Evolutionary conservation across 805 yeast genomes (phyloP).

Genomic region (Metschnikowia matae): DNA sequence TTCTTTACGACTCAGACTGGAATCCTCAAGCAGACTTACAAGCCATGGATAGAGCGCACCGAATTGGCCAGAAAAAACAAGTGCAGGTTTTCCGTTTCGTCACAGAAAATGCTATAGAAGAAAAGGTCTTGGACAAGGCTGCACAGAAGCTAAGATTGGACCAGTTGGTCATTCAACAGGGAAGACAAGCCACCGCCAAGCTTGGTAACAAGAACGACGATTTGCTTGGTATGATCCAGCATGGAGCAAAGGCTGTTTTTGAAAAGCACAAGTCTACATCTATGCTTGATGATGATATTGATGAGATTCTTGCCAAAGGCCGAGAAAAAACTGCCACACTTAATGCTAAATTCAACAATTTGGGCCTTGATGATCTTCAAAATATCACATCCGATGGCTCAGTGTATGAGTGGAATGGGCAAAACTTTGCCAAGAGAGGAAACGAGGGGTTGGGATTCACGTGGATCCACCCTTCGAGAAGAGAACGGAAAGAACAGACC

Average conservation of each 20-base stretch:
- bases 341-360: conserved; percentile 75
- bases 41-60: conserved; percentile 97
- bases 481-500: conserved; percentile 75
- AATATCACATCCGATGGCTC: conserved; percentile 84
- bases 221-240: conserved; percentile 91
- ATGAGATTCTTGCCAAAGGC: conserved; percentile 74
- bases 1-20: conserved; percentile 92
- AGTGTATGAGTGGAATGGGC: conserved; percentile 97
- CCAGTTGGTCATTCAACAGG: conserved; percentile 94
- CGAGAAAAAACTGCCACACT: conserved; percentile 75
- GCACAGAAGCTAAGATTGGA: conserved; percentile 90
- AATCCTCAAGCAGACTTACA: conserved; percentile 97
- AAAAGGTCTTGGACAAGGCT: conserved; percentile 92
- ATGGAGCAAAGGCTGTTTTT: conserved; percentile 88
- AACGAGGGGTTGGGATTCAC: conserved; percentile 35
- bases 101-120: conserved; percentile 94
- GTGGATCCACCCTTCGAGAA: conserved; percentile 72
- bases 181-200: conserved; percentile 35
- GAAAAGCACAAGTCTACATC: conserved; percentile 39
- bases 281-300: conserved; percentile 67
- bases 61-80: conserved; percentile 96
- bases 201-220: conserved; percentile 75
- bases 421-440: conserved; percentile 63
- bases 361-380: conserved; percentile 91
- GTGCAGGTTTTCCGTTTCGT: conserved; percentile 90